These are phyloP conservation scores for Botrytis deweyae DNA, from an alignment of 2,329 filamentous ascomycete species.

Conservation along the genomic window DNA sequence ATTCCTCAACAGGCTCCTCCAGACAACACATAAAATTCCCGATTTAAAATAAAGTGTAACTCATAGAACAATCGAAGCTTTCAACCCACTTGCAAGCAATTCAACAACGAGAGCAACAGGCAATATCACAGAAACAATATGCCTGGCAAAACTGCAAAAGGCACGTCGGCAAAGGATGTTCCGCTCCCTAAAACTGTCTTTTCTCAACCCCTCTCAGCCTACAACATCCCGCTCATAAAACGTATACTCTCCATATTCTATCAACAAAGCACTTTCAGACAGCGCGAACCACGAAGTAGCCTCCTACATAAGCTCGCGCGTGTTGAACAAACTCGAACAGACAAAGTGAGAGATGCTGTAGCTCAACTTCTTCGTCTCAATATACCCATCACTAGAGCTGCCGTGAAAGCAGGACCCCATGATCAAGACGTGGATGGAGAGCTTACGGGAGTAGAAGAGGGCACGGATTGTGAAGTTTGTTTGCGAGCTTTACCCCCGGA, in stretches of 20 bases:
- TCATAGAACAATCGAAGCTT: neutral
- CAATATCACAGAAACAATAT: neutral
- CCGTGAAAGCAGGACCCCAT: neutral
- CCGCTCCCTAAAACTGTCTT: neutral
- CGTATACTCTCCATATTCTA: neutral
- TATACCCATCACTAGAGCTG: neutral
- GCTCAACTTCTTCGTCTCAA: neutral
- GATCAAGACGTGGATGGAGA: neutral
- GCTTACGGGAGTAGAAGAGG: neutral
- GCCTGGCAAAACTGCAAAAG: neutral
- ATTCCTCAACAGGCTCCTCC: neutral
- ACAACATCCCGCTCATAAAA: neutral
- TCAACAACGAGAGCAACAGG: neutral
- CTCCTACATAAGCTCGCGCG: neutral
- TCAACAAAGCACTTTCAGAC: neutral
- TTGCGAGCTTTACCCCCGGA: neutral
- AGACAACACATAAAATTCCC: too few species aligned
- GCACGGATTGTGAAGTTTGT: neutral
- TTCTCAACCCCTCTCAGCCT: neutral
- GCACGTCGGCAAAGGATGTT: neutral
- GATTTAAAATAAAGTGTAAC: neutral
- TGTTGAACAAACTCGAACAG: neutral
- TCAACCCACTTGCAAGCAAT: neutral
- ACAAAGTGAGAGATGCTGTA: neutral
- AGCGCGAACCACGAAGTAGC: neutral